Percentiles rank a stretch among this genome's conserved stretches.
Conservation (phyloP, 2,329 filamentous ascomycete genomes). For the Fusarium sororula region DNA sequence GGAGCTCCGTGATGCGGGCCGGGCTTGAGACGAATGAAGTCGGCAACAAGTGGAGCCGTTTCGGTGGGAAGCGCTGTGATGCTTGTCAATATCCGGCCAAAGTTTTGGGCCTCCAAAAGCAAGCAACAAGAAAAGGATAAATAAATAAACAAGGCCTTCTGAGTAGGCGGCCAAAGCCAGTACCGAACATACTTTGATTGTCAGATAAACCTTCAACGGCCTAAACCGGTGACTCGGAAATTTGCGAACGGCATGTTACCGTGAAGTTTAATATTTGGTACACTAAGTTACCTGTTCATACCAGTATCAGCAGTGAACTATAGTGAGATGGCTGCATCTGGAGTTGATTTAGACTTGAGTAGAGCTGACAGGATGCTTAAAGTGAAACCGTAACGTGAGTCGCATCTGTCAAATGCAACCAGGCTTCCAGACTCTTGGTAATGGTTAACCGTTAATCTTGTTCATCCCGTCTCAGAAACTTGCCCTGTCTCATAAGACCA, state of each 20-base stretch:
- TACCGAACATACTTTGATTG: background rate
- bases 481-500: constrained; percentile 4
- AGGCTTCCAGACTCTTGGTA: constrained; percentile 6
- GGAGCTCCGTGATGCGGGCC: constrained; percentile 11
- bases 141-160: constrained; percentile 11
- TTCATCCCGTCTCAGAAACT: constrained; percentile 21
- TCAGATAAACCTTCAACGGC: background rate
- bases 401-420: constrained; percentile 5
- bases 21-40: constrained; percentile 34
- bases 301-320: background rate
- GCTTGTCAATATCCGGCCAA: constrained; percentile 1
- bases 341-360: background rate
- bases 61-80: constrained; percentile 20
- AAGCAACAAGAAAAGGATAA: background rate
- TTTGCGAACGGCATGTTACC: constrained; percentile 2
- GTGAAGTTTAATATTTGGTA: background rate
- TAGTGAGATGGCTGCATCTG: background rate
- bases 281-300: background rate
- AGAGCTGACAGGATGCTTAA: background rate
- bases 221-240: background rate
- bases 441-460: background rate
- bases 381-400: constrained; percentile 15
- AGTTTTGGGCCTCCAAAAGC: constrained; percentile 7
- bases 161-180: background rate
- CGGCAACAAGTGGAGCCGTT: constrained; percentile 32